Percentiles rank a stretch among this genome's conserved stretches.
Evolutionary conservation across 257 asterid genomes (phyloP).

Genomic region (Anisodus tanguticus): DNA sequence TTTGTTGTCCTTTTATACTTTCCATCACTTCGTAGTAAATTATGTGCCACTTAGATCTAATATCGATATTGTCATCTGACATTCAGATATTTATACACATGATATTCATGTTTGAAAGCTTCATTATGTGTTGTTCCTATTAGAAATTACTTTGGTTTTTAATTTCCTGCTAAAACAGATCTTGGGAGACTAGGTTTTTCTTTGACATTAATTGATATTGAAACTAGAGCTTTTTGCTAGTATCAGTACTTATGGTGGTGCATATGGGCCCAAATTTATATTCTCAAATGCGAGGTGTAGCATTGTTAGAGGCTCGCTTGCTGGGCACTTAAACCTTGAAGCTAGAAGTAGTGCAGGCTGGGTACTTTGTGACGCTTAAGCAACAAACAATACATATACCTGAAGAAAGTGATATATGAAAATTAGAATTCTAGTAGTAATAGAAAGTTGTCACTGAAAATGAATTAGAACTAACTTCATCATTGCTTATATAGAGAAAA

Average conservation of each 20-base stretch:
- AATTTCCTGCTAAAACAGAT: background rate
- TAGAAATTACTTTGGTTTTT: background rate
- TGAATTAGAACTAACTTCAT: background rate
- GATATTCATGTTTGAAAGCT: background rate
- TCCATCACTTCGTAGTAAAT: background rate
- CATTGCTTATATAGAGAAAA: background rate
- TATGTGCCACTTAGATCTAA: slow-evolving; percentile 12
- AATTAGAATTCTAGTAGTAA: background rate
- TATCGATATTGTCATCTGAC: slow-evolving; percentile 7
- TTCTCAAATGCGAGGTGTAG: background rate
- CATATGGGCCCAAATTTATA: background rate
- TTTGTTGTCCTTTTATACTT: slow-evolving; percentile 19
- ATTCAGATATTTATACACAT: background rate
- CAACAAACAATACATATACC: background rate
- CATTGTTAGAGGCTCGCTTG: background rate
- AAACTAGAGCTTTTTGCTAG: background rate
- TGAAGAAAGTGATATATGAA: slow-evolving; percentile 10
- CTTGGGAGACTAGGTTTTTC: slow-evolving; percentile 1
- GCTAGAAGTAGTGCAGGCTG: background rate
- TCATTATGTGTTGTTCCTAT: background rate
- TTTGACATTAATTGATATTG: slow-evolving; percentile 15
- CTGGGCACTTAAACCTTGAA: background rate
- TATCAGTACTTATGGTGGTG: background rate
- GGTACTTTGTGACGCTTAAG: background rate
- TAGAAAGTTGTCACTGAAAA: background rate